phyloP scores from a whole-genome alignment of 2,329 filamentous ascomycete genomes.

The Aspergillus intermedius region DNA sequence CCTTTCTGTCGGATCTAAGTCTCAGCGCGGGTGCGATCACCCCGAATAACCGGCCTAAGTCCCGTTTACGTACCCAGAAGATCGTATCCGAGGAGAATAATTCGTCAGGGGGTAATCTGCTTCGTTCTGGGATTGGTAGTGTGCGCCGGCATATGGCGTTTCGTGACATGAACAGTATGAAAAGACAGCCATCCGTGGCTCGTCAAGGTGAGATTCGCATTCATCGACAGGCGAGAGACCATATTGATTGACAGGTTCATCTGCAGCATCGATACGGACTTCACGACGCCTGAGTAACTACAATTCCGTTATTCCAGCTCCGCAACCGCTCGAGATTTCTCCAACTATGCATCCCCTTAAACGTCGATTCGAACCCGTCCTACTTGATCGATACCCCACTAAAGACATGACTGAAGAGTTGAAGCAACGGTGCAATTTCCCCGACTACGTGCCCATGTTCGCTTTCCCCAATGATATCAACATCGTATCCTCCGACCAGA shows the following conservation, averaged over 20 bases:
- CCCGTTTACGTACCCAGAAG: conserved; percentile 73
- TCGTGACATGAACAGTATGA: conserved; percentile 89
- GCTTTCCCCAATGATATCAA: conserved; percentile 97
- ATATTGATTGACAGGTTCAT: conserved; percentile 11
- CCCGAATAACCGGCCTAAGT: conserved; percentile 59
- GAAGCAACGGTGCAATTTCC: conserved; percentile 75
- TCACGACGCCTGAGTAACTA: conserved; percentile 90
- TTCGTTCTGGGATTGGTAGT: conserved; percentile 66
- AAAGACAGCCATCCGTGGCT: conserved; percentile 70
- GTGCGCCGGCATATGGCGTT: conserved; percentile 89
- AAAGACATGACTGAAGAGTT: conserved; percentile 74
- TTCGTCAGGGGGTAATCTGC: conserved; percentile 34
- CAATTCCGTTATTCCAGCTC: conserved; percentile 92
- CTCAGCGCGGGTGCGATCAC: conserved; percentile 79
- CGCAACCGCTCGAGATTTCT: conserved; percentile 81
- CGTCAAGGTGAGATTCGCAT: conserved; percentile 59
- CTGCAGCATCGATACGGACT: conserved; percentile 63
- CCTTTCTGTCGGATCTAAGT: conserved; percentile 84
- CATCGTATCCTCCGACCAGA: conserved; percentile 89
- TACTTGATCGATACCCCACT: conserved; percentile 88
- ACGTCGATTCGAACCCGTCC: conserved; percentile 88
- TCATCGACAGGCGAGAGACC: not conserved
- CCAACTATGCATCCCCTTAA: conserved; percentile 94
- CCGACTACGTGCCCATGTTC: conserved; percentile 98
- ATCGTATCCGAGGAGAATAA: conserved; percentile 66